Evolutionary conservation across 306 rosid species (phyloP).

Genomic region (Cotoneaster glaucophyllus): DNA sequence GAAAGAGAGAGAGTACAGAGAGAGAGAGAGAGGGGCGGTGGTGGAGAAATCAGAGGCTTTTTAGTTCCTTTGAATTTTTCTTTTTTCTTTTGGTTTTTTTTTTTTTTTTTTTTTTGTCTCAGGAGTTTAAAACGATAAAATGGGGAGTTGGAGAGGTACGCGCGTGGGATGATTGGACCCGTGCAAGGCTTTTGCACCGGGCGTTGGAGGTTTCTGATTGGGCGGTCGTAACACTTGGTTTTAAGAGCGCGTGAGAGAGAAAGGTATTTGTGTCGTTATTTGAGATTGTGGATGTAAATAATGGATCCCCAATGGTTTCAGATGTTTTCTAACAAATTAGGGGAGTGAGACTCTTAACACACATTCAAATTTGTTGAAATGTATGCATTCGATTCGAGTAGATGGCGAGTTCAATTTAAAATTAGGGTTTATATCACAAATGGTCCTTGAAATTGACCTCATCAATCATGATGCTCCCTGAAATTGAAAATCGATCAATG

Average conservation of each 20-base stretch:
- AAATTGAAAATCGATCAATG: no score
- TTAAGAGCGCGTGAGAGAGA: background rate
- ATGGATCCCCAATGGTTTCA: background rate
- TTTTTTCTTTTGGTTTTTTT: constrained; percentile 13
- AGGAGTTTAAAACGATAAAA: background rate
- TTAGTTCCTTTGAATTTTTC: background rate
- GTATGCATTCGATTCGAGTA: no score
- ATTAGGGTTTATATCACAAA: no score
- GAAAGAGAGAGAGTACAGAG: constrained; percentile 1
- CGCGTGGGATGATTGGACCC: background rate
- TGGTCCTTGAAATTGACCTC: no score
- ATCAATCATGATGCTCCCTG: no score
- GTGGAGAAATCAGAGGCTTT: constrained; percentile 41
- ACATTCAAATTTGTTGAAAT: background rate
- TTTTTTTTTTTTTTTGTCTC: background rate
- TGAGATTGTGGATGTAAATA: background rate
- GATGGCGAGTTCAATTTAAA: no score
- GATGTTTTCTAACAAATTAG: no score
- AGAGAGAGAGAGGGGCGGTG: constrained; percentile 23
- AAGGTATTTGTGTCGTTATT: background rate
- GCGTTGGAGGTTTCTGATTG: background rate
- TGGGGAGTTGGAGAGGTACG: background rate
- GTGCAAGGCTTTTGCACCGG: background rate
- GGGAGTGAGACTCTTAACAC: background rate
- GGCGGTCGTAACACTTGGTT: background rate